Evolutionary conservation across 768 basidiomycete genomes (phyloP), one percentile per base, ranked within the genome.

Genomic region (Cystoderma amianthinum): DNA sequence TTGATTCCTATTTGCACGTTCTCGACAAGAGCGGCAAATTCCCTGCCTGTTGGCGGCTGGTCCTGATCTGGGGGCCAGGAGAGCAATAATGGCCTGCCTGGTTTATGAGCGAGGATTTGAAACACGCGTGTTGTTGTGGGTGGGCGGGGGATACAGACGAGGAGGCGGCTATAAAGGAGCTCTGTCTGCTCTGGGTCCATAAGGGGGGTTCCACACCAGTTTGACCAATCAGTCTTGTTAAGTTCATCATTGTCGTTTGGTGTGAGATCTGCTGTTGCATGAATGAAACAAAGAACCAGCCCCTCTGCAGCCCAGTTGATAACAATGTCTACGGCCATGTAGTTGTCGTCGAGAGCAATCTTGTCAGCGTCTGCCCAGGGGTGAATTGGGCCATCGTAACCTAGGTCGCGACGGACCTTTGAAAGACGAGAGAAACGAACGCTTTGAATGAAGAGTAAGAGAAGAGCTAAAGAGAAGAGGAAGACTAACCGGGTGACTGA

Each of bases 291-390:
- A 23, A 93, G 70, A 44, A 91, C 85, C 55, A 93, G 77, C 44
- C 80, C 84, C 46, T 91, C 85, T 12, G 86, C 85, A 38, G 86
- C 88, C 78, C 82, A 86, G 61, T 90, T 93, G 56, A 90, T 85
- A 53, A 91, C 88, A 53, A 93, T 80, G 62, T 93, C 88, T 45
- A 87, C 83, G 4, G 82, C 81, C 78, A 91, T 82, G 60, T 90
- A 92, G 55, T 88, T 66, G 20, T 65, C 61, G 66, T 92, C 86
- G 13, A 80, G 53, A 9, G 76, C 69, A 48, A 83, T 70, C 61
- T 82, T 84, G 49, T 86, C 80, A 5, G 72, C 80, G 45, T 83
- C 81, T 23, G 62, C 56, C 76, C 82, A 88, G 5, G 68, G 57
- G 16, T 67, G 60, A 30, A 57, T 55, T 10, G 77, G 72, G 0